These are phyloP conservation scores for Cenchrus purpureus DNA, from an alignment of 176 grass and related monocot genomes.

Conservation along the genomic window DNA sequence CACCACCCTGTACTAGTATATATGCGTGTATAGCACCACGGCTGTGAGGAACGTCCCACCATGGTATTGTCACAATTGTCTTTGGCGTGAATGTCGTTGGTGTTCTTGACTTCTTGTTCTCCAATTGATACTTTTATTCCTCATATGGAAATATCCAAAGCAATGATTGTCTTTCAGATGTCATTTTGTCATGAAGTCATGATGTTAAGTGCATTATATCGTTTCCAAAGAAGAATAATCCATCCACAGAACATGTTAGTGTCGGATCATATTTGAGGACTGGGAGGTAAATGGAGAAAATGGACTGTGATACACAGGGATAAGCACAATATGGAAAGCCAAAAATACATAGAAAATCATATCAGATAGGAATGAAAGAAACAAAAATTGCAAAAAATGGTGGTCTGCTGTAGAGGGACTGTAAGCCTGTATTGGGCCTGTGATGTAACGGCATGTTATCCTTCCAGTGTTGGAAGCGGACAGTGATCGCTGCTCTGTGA, in stretches of 20 bases:
- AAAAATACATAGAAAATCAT: too few relatives aligned
- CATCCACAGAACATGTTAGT: not conserved
- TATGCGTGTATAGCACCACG: too few relatives aligned
- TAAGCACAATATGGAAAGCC: too few relatives aligned
- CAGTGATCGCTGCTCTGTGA: conserved; percentile 62
- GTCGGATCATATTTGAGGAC: not conserved
- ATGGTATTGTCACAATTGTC: conserved; percentile 23
- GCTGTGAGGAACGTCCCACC: too few relatives aligned
- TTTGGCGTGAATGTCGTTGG: conserved; percentile 28
- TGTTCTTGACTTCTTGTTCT: conserved; percentile 6
- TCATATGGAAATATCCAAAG: not conserved
- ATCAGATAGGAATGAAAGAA: too few relatives aligned
- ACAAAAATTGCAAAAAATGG: not conserved
- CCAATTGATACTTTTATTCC: conserved; percentile 1
- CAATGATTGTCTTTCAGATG: not conserved
- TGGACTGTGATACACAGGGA: too few relatives aligned
- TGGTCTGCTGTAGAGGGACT: not conserved
- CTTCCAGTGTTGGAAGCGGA: conserved; percentile 55
- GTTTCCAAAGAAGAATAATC: not conserved
- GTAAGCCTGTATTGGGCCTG: not conserved
- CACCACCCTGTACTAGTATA: too few relatives aligned
- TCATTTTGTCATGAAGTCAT: not conserved
- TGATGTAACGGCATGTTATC: conserved; percentile 35
- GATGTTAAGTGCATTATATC: not conserved
- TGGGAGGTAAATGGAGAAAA: too few relatives aligned